A percentile compares a stretch with the other conserved stretches of the same genome.
Evolutionary conservation across 2,329 filamentous ascomycete genomes (phyloP).

Genomic region (Penicillium sclerotiorum): DNA sequence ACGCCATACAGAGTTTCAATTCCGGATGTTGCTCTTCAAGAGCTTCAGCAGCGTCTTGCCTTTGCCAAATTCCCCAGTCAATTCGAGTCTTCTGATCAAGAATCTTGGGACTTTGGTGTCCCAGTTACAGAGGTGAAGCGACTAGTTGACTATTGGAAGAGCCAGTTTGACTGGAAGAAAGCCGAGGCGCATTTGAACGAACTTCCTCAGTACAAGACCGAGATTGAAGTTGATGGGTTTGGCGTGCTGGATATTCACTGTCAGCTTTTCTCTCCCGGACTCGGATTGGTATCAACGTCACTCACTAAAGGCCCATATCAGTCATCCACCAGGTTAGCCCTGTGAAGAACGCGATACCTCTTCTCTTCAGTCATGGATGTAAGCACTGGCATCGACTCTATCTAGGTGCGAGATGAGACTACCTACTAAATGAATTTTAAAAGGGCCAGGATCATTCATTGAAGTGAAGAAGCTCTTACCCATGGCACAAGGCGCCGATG

Average conservation of each 20-base stretch:
- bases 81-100: slow-evolving; percentile 19
- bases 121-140: slow-evolving; percentile 41
- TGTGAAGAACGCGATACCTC: slow-evolving; percentile 60
- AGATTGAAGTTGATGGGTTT: slow-evolving; percentile 60
- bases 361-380: slow-evolving; percentile 70
- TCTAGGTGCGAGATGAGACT: no score
- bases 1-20: slow-evolving; percentile 19
- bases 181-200: slow-evolving; percentile 63
- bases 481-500: slow-evolving; percentile 40
- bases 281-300: no score
- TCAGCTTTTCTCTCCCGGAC: slow-evolving; percentile 1
- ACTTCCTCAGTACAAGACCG: slow-evolving; percentile 61
- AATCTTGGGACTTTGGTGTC: slow-evolving; percentile 22
- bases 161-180: slow-evolving; percentile 62
- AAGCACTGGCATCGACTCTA: slow-evolving; percentile 13
- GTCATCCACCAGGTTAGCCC: slow-evolving; percentile 61
- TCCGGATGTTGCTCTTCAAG: slow-evolving; percentile 14
- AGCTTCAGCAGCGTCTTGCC: slow-evolving; percentile 24
- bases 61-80: slow-evolving; percentile 19
- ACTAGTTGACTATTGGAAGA: slow-evolving; percentile 60
- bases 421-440: no score
- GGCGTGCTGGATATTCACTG: slow-evolving; percentile 64
- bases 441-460: slow-evolving; percentile 66
- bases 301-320: background rate
- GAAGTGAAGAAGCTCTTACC: slow-evolving; percentile 54